A percentile compares a stretch with the other conserved stretches of the same genome.
Conservation (phyloP, 139 green algal species). For the Chlorella vulgaris region DNA sequence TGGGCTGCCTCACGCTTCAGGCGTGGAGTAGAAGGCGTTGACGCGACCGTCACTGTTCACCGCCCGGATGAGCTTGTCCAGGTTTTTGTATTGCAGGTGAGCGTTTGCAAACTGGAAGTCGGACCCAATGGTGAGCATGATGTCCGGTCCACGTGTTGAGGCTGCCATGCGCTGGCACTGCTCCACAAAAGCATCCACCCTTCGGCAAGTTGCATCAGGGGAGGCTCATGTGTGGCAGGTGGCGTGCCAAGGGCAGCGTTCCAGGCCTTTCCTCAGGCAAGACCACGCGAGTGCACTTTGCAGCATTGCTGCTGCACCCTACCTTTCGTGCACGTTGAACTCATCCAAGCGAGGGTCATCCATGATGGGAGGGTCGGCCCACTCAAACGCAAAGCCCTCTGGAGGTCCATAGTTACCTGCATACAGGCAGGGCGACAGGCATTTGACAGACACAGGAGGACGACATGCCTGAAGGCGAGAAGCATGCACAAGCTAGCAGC, state of each 20-base stretch:
- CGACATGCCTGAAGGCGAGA: not conserved
- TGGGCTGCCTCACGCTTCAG: constrained; percentile 33
- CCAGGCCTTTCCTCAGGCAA: not conserved
- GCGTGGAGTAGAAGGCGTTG: constrained; percentile 89
- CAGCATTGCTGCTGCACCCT: not conserved
- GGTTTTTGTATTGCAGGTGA: constrained; percentile 75
- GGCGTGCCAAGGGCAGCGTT: not conserved
- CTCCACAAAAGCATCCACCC: constrained; percentile 77
- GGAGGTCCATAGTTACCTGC: constrained; percentile 81
- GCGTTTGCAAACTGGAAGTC: constrained; percentile 87
- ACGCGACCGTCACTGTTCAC: constrained; percentile 75
- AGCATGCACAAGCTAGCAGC: not conserved
- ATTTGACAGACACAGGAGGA: not conserved
- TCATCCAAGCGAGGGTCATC: constrained; percentile 75
- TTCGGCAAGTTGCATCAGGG: not conserved
- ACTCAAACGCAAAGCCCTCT: constrained; percentile 79
- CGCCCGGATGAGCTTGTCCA: constrained; percentile 82
- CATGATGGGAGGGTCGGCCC: constrained; percentile 63
- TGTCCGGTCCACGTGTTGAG: constrained; percentile 60
- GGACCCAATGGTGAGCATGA: constrained; percentile 86
- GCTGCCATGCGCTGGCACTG: constrained; percentile 28
- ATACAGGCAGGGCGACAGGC: not conserved
- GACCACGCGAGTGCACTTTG: not conserved
- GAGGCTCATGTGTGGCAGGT: not conserved
- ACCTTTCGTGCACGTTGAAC: constrained; percentile 80